phyloP scores from a whole-genome alignment of 768 basidiomycete genomes.

The Agrocybe chaxingu region DNA sequence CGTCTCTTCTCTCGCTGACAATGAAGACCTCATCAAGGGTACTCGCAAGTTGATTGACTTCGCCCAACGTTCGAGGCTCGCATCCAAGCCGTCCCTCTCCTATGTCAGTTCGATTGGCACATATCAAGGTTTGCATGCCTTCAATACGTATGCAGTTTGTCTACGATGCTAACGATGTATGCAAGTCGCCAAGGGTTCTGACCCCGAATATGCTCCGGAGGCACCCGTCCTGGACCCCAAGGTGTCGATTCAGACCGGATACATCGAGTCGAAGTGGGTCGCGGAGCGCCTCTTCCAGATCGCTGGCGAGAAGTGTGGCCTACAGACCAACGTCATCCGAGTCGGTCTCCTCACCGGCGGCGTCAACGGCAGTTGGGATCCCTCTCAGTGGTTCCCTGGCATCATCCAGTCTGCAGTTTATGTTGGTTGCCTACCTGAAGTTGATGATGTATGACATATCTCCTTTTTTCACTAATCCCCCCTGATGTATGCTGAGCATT shows the following conservation, averaged over 20 bases:
- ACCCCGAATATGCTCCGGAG: constrained; percentile 13
- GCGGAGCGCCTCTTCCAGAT: constrained; percentile 32
- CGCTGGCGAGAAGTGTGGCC: constrained; percentile 21
- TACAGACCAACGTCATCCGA: constrained; percentile 30
- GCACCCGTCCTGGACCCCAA: constrained; percentile 17
- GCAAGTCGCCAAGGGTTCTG: constrained; percentile 9
- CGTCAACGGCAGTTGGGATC: constrained; percentile 33
- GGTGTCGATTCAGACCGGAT: constrained; percentile 29
- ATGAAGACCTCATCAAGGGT: constrained; percentile 21
- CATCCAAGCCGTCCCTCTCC: constrained; percentile 18
- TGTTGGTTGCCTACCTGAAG: constrained; percentile 27
- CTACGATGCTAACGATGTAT: neutral
- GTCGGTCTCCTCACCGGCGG: constrained; percentile 37
- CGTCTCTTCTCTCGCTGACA: constrained; percentile 6
- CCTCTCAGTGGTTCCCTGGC: constrained; percentile 36
- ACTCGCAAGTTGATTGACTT: constrained; percentile 31
- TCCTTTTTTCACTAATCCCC: too few relatives aligned
- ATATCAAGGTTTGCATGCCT: constrained; percentile 15
- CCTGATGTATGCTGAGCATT: neutral
- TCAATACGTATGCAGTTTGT: neutral
- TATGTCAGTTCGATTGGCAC: constrained; percentile 33
- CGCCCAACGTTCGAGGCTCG: constrained; percentile 18
- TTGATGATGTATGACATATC: constrained; percentile 25
- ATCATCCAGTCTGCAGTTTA: constrained; percentile 25
- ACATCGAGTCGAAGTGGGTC: constrained; percentile 41